These are phyloP conservation scores for Colletotrichum phormii DNA, from an alignment of 2,329 filamentous ascomycete species.

Conservation along the genomic window DNA sequence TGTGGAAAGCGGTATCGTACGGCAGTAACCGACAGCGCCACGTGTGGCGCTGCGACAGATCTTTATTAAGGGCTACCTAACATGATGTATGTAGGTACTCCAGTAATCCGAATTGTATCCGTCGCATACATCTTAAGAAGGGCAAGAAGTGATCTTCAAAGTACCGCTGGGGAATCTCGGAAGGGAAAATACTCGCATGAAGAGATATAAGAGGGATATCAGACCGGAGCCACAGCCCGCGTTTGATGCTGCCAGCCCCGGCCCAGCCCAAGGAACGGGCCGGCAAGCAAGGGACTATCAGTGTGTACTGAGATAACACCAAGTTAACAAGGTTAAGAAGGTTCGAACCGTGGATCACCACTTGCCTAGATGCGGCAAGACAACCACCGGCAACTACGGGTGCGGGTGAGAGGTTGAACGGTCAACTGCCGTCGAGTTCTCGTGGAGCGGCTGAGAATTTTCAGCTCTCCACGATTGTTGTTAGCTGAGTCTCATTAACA, in stretches of 20 bases:
- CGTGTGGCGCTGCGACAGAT: no score
- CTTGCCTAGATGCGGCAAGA: not conserved
- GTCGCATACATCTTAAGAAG: not conserved
- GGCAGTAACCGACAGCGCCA: no score
- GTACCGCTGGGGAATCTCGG: not conserved
- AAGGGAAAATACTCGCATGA: not conserved
- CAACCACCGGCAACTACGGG: not conserved
- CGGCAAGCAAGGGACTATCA: not conserved
- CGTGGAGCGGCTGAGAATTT: not conserved
- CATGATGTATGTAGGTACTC: not conserved
- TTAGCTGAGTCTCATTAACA: not conserved
- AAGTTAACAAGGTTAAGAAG: not conserved
- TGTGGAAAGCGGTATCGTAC: no score
- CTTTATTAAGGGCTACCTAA: no score
- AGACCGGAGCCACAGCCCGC: no score
- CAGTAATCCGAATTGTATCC: not conserved
- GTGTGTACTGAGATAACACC: not conserved
- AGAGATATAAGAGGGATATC: not conserved
- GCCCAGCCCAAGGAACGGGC: not conserved
- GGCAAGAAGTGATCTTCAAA: fast-evolving
- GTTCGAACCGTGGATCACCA: not conserved
- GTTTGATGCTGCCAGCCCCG: not conserved
- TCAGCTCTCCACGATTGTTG: not conserved
- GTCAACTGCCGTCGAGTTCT: not conserved
- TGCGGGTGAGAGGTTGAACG: not conserved